These are phyloP conservation scores for Rosa lucieae DNA, from an alignment of 306 rosid genomes.

Conservation along the genomic window DNA sequence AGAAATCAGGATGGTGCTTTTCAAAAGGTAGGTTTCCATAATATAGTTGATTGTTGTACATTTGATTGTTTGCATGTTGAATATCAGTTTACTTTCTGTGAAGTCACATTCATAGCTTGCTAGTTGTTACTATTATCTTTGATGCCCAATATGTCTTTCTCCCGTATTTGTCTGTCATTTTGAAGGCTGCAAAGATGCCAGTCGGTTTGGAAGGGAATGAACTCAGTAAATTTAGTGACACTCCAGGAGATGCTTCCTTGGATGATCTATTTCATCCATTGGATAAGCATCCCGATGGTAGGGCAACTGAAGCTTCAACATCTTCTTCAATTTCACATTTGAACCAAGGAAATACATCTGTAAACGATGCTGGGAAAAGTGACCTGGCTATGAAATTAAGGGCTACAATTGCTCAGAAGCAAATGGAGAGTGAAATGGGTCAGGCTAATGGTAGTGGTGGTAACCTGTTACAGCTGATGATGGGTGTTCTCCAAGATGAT, in stretches of 20 bases:
- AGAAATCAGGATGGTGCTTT: conserved; percentile 67
- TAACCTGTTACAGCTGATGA: conserved; percentile 78
- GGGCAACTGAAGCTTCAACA: conserved; percentile 71
- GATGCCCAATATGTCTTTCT: conserved; percentile 17
- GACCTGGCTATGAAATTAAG: conserved; percentile 96
- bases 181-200: conserved; percentile 70
- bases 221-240: conserved; percentile 92
- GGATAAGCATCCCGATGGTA: conserved; percentile 68
- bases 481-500: conserved; percentile 82
- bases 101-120: conserved; percentile 3
- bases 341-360: conserved; percentile 50
- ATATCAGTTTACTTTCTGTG: background rate
- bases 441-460: conserved; percentile 80
- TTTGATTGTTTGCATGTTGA: conserved; percentile 7
- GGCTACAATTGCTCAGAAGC: conserved; percentile 91
- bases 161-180: conserved; percentile 34
- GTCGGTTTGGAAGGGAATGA: conserved; percentile 66
- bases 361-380: conserved; percentile 64
- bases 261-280: conserved; percentile 88
- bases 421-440: conserved; percentile 82
- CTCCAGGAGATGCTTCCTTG: conserved; percentile 96
- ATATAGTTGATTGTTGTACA: conserved; percentile 23
- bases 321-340: conserved; percentile 63
- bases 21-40: conserved; percentile 52
- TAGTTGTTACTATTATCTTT: background rate